These are phyloP conservation scores for Penicillium simplicissimum DNA, from an alignment of 495 filamentous ascomycete species.

Conservation along the genomic window DNA sequence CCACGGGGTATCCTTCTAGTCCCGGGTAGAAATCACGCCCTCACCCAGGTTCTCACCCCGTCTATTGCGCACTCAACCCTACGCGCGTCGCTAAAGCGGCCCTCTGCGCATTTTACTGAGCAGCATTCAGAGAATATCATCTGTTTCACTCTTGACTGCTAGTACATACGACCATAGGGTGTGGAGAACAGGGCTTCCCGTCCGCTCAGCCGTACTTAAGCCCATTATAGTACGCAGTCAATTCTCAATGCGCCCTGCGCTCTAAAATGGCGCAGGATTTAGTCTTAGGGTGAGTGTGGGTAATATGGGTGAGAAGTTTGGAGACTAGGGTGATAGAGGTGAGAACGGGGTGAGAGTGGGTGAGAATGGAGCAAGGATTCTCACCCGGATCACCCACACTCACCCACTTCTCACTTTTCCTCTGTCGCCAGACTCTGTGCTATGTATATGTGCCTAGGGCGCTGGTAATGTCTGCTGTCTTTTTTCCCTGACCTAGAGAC, in stretches of 20 bases:
- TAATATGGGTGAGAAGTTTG: not conserved
- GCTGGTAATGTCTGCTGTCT: not conserved
- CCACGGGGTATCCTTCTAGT: too few species aligned
- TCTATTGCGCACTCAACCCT: too few species aligned
- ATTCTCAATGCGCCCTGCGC: not conserved
- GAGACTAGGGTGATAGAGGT: not conserved
- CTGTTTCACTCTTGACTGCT: not conserved
- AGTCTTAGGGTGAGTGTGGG: slow-evolving; percentile 3
- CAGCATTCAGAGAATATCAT: too few species aligned
- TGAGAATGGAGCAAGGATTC: slow-evolving; percentile 1
- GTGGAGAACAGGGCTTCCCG: slow-evolving; percentile 2
- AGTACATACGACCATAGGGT: slow-evolving; percentile 4
- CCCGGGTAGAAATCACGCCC: too few species aligned
- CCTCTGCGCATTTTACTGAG: too few species aligned
- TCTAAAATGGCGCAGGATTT: not conserved
- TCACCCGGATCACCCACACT: slow-evolving; percentile 3
- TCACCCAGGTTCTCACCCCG: too few species aligned
- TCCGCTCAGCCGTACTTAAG: slow-evolving; percentile 6
- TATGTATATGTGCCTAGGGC: slow-evolving; percentile 5
- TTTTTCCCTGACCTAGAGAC: too few species aligned
- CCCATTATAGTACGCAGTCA: not conserved
- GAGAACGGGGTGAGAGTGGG: slow-evolving; percentile 9
- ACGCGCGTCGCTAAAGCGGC: too few species aligned
- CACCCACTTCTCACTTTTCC: slow-evolving; percentile 2
- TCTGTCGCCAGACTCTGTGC: not conserved